Evolutionary conservation across 805 yeast genomes (phyloP).

Genomic region (Starmerella ratchasimensis): DNA sequence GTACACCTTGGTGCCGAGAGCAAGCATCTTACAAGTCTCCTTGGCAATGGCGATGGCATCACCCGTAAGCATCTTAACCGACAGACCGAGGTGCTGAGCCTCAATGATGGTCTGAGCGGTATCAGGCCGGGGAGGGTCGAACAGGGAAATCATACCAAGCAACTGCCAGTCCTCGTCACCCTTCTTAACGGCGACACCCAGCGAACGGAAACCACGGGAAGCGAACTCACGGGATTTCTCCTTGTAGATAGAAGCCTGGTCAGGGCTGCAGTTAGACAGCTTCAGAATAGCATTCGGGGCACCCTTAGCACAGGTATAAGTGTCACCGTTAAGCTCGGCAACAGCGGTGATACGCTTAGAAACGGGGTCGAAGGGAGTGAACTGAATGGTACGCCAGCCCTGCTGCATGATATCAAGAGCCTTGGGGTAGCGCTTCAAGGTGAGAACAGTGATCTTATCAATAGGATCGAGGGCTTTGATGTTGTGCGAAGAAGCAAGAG

Average conservation of each 20-base stretch:
- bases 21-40: conserved; percentile 96
- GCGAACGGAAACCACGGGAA: conserved; percentile 95
- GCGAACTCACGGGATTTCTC: conserved; percentile 96
- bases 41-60: conserved; percentile 98
- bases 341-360: conserved; percentile 92
- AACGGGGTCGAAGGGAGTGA: conserved; percentile 96
- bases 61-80: conserved; percentile 97
- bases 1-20: conserved; percentile 90
- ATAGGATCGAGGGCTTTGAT: conserved; percentile 96
- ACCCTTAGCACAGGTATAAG: conserved; percentile 94
- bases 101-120: conserved; percentile 90
- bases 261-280: conserved; percentile 50
- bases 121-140: conserved; percentile 98
- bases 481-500: conserved; percentile 96
- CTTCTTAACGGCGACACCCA: conserved; percentile 98
- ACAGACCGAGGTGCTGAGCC: conserved; percentile 83
- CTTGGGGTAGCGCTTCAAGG: conserved; percentile 79
- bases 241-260: conserved; percentile 84
- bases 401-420: conserved; percentile 38
- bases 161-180: conserved; percentile 98
- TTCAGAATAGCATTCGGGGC: conserved; percentile 87
- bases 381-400: conserved; percentile 40
- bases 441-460: conserved; percentile 89
- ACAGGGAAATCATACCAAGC: conserved; percentile 94
- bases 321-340: conserved; percentile 91